phyloP scores from a whole-genome alignment of 2,329 filamentous ascomycete genomes.

The Endoconidiophora polonica region DNA sequence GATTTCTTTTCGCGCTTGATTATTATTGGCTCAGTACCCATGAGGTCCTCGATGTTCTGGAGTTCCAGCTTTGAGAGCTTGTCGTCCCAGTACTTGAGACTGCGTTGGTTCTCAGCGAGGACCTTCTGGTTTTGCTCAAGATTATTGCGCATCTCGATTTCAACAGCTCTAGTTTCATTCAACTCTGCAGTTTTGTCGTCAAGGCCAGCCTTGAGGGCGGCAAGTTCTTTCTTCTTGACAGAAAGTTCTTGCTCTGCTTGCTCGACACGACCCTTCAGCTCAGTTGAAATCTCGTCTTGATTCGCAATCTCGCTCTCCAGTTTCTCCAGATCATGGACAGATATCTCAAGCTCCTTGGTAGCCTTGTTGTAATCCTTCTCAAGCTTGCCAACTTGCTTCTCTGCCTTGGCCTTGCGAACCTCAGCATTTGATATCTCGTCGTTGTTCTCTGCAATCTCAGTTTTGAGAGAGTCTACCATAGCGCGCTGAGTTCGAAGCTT shows the following conservation, averaged over 20 bases:
- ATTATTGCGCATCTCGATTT: conserved; percentile 98
- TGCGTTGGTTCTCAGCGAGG: conserved; percentile 70
- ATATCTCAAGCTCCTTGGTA: conserved; percentile 57
- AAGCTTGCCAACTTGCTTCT: conserved; percentile 79
- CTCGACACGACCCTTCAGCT: conserved; percentile 56
- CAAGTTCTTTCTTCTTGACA: conserved; percentile 65
- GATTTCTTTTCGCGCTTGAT: conserved; percentile 4
- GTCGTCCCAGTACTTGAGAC: conserved; percentile 71
- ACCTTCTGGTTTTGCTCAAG: conserved; percentile 91
- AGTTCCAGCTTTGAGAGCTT: conserved; percentile 72
- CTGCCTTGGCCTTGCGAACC: conserved; percentile 76
- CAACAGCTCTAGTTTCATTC: conserved; percentile 72
- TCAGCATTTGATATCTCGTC: conserved; percentile 78
- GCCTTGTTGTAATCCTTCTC: conserved; percentile 69
- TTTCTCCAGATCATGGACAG: conserved; percentile 56
- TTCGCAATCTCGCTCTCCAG: conserved; percentile 63
- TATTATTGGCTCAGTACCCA: conserved; percentile 20
- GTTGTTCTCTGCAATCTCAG: conserved; percentile 62
- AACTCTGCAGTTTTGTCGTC: conserved; percentile 74
- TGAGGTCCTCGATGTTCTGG: conserved; percentile 62
- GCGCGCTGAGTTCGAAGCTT: conserved; percentile 78
- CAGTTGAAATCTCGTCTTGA: conserved; percentile 60
- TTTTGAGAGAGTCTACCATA: conserved; percentile 77
- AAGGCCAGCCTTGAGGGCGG: conserved; percentile 63
- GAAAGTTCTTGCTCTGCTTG: conserved; percentile 66